These are phyloP conservation scores for Coemansia asiatica DNA, from an alignment of 192 early-diverging fungal genomes.

Conservation along the genomic window DNA sequence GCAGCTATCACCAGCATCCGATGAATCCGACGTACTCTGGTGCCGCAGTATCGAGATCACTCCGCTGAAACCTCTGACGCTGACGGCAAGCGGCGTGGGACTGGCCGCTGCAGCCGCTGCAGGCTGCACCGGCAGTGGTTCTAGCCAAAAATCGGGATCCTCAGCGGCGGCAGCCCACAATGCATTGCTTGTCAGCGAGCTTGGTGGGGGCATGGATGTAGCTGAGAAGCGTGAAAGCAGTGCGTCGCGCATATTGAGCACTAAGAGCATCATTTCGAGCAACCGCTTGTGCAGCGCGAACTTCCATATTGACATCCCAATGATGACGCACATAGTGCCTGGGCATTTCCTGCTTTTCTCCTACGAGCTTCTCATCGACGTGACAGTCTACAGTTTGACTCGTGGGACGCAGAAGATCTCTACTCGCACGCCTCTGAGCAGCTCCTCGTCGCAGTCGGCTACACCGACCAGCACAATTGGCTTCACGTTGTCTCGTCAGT, in stretches of 20 bases:
- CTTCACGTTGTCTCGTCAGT: conserved; percentile 8
- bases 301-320: conserved; percentile 42
- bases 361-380: conserved; percentile 46
- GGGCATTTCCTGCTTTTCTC: conserved; percentile 50
- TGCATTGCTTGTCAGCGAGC: neutral
- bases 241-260: conserved; percentile 4
- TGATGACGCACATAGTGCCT: conserved; percentile 26
- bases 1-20: conserved; percentile 30
- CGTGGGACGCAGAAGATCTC: conserved; percentile 33
- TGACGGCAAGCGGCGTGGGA: conserved; percentile 33
- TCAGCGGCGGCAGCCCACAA: conserved; percentile 1
- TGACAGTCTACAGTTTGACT: conserved; percentile 37
- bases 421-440: conserved; percentile 41
- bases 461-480: conserved; percentile 20
- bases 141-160: neutral
- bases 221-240: conserved; percentile 19
- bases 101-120: conserved; percentile 35
- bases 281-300: conserved; percentile 46
- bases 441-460: conserved; percentile 6
- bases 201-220: neutral
- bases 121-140: neutral
- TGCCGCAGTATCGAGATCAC: conserved; percentile 36
- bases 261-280: conserved; percentile 17
- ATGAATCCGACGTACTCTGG: conserved; percentile 53
- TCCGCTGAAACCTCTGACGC: conserved; percentile 25